These are phyloP conservation scores for Radiomyces spectabilis DNA, from an alignment of 192 early-diverging fungal species.

Conservation along the genomic window DNA sequence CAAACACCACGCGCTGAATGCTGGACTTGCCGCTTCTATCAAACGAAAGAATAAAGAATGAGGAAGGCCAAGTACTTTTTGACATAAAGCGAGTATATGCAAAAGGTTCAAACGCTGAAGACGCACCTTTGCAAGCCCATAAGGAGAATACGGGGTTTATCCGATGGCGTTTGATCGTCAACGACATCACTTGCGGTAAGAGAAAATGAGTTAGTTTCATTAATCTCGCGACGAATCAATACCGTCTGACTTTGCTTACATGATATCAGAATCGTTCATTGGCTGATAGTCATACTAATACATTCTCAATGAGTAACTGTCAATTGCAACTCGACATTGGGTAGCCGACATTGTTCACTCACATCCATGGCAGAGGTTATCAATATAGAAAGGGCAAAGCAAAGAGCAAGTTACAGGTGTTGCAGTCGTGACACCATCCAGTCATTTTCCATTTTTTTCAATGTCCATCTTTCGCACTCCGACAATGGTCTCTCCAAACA, in stretches of 20 bases:
- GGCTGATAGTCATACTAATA: not conserved
- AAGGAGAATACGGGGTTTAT: constrained; percentile 35
- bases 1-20: constrained; percentile 81
- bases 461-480: not conserved
- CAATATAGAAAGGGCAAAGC: not conserved
- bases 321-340: too few species aligned
- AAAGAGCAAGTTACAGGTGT: not conserved
- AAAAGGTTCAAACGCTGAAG: not conserved
- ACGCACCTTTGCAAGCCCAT: constrained; percentile 40
- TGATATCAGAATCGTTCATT: not conserved
- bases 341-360: too few species aligned
- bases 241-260: not conserved
- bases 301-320: not conserved
- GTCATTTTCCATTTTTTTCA: not conserved
- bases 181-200: constrained; percentile 10
- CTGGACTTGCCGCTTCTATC: constrained; percentile 79
- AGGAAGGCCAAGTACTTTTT: not conserved
- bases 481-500: too few species aligned
- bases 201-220: not conserved
- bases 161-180: constrained; percentile 10
- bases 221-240: not conserved
- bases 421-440: not conserved
- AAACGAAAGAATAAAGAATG: not conserved
- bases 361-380: not conserved
- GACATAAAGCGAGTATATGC: not conserved